Evolutionary conservation across 78 protist genomes (phyloP).

Genomic region (Planoprotostelium fungivorum): DNA sequence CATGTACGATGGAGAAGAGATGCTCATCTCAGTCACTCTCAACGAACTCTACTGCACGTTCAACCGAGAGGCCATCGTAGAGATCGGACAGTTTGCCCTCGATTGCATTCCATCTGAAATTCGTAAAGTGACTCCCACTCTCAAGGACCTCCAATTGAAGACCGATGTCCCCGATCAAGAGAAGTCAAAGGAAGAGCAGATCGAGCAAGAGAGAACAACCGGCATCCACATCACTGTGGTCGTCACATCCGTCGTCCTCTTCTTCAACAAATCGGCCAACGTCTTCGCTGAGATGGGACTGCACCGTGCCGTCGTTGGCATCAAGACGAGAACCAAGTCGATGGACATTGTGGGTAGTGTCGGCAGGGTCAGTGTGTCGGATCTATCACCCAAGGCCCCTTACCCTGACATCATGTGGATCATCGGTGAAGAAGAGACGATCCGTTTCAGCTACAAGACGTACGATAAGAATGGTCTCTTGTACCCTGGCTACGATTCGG

Average conservation of each 20-base stretch:
- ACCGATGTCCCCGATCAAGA: neutral
- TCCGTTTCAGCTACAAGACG: neutral
- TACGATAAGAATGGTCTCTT: neutral
- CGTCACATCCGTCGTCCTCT: neutral
- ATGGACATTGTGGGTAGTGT: neutral
- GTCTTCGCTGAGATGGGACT: neutral
- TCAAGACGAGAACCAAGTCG: neutral
- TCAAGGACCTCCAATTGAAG: neutral
- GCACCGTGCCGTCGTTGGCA: neutral
- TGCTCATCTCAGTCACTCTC: neutral
- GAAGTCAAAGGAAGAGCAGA: neutral
- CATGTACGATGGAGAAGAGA: neutral
- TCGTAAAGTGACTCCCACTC: neutral
- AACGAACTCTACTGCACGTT: neutral
- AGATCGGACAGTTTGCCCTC: neutral
- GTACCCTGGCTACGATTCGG: neutral
- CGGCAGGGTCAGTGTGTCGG: neutral
- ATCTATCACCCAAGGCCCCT: neutral
- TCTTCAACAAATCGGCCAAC: neutral
- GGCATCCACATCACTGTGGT: neutral
- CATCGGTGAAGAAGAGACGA: neutral
- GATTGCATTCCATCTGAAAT: neutral
- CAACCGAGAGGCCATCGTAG: neutral
- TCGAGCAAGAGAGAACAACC: neutral
- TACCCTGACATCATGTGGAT: conserved; percentile 1